phyloP scores from a whole-genome alignment of 2,329 filamentous ascomycete genomes.

The Neofusicoccum cordaticola region DNA sequence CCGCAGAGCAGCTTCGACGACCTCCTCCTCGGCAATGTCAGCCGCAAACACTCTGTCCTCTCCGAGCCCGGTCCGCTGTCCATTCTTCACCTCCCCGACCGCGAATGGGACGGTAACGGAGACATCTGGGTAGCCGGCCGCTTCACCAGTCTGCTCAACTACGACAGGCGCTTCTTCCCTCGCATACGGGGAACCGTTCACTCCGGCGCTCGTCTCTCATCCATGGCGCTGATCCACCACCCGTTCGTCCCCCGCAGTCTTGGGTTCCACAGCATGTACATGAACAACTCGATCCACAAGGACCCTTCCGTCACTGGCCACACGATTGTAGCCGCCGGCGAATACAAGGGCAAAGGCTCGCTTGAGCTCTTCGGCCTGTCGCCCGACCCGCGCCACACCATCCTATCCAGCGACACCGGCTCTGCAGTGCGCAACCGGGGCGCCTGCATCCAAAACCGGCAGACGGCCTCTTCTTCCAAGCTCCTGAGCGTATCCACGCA shows the following conservation, averaged over 20 bases:
- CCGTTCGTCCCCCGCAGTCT: conserved; percentile 64
- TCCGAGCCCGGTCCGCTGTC: conserved; percentile 79
- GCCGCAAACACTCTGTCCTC: conserved; percentile 61
- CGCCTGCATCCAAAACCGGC: conserved; percentile 63
- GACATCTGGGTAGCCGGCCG: conserved; percentile 87
- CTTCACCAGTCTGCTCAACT: conserved; percentile 84
- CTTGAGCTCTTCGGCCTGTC: conserved; percentile 78
- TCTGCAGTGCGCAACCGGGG: conserved; percentile 25
- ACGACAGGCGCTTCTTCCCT: conserved; percentile 83
- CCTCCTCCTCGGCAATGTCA: conserved; percentile 23
- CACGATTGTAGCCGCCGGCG: conserved; percentile 77
- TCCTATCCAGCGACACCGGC: conserved; percentile 29
- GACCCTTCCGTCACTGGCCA: conserved; percentile 57
- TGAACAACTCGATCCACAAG: conserved; percentile 52
- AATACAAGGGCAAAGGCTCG: conserved; percentile 88
- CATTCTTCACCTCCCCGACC: conserved; percentile 71
- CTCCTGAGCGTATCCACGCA: conserved; percentile 78
- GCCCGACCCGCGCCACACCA: conserved; percentile 32
- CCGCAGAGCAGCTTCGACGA: conserved; percentile 31
- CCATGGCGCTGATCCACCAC: conserved; percentile 66
- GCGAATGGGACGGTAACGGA: conserved; percentile 59
- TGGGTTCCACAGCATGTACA: conserved; percentile 52
- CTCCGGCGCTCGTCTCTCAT: conserved; percentile 76
- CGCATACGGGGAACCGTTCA: conserved; percentile 74
- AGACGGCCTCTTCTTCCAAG: conserved; percentile 77